Percentiles rank a stretch among this genome's conserved stretches.
phyloP scores from a whole-genome alignment of 2,329 filamentous ascomycete genomes.

The Chaetomiaceae sp. region DNA sequence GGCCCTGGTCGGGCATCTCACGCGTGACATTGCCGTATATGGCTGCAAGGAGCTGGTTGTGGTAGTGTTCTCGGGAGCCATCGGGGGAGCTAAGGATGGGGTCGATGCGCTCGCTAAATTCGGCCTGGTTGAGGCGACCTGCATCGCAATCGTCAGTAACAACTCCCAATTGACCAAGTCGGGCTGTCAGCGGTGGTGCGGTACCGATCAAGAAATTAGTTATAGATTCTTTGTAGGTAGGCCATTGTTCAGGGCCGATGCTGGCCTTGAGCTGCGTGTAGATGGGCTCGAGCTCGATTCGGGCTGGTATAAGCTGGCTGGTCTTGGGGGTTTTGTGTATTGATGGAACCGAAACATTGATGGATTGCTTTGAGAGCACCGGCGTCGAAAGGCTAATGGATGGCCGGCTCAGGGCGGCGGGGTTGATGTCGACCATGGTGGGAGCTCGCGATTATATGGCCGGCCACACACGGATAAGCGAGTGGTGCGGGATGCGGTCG shows the following conservation, averaged over 20 bases:
- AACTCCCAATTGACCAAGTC: constrained; percentile 6
- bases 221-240: constrained; percentile 58
- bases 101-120: constrained; percentile 57
- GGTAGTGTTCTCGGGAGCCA: constrained; percentile 58
- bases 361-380: constrained; percentile 53
- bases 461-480: constrained; percentile 6
- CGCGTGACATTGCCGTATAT: constrained; percentile 66
- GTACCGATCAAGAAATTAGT: constrained; percentile 61
- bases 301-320: constrained; percentile 58
- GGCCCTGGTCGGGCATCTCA: constrained; percentile 63
- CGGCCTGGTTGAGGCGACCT: constrained; percentile 61
- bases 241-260: constrained; percentile 60
- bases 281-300: constrained; percentile 63
- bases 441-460: constrained; percentile 16
- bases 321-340: constrained; percentile 53
- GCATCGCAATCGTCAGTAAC: constrained; percentile 33
- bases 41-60: constrained; percentile 64
- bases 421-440: constrained; percentile 65
- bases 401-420: constrained; percentile 62
- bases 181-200: constrained; percentile 18
- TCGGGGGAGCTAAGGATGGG: constrained; percentile 53
- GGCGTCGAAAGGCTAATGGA: constrained; percentile 55
- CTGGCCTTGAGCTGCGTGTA: constrained; percentile 58
- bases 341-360: constrained; percentile 49
- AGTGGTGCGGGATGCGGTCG: constrained; percentile 13